Evolutionary conservation across 2,329 filamentous ascomycete species (phyloP).

Genomic region (Colletotrichum tropicale): DNA sequence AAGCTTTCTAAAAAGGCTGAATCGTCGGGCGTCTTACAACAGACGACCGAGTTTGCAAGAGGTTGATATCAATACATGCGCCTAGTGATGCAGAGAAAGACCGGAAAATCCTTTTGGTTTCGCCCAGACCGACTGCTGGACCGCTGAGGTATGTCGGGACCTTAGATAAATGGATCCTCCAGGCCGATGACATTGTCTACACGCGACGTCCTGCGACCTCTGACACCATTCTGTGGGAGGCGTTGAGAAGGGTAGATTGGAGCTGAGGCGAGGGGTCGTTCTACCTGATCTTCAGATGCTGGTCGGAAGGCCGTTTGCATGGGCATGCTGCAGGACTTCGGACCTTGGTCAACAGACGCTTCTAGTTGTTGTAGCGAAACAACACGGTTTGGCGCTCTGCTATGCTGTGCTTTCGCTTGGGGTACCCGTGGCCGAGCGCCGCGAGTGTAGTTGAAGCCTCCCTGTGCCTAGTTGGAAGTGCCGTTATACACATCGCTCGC

Average conservation of each 20-base stretch:
- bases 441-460: not conserved
- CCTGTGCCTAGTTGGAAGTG: slow-evolving; percentile 19
- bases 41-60: not conserved
- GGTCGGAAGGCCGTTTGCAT: slow-evolving; percentile 7
- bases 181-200: not conserved
- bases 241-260: slow-evolving; percentile 5
- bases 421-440: not conserved
- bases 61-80: not conserved
- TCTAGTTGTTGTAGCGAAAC: not conserved
- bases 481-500: slow-evolving; percentile 22
- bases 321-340: not conserved
- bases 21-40: not conserved
- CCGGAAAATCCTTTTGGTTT: not conserved
- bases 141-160: not conserved
- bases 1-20: slow-evolving; percentile 1
- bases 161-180: slow-evolving; percentile 17
- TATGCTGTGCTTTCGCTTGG: not conserved
- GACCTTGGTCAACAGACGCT: not conserved
- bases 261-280: slow-evolving; percentile 7
- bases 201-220: not conserved
- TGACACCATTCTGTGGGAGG: not conserved
- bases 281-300: not conserved
- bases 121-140: not conserved
- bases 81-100: slow-evolving; percentile 13
- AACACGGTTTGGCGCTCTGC: not conserved